phyloP scores from a whole-genome alignment of 768 basidiomycete genomes.

The Amanita muscaria region DNA sequence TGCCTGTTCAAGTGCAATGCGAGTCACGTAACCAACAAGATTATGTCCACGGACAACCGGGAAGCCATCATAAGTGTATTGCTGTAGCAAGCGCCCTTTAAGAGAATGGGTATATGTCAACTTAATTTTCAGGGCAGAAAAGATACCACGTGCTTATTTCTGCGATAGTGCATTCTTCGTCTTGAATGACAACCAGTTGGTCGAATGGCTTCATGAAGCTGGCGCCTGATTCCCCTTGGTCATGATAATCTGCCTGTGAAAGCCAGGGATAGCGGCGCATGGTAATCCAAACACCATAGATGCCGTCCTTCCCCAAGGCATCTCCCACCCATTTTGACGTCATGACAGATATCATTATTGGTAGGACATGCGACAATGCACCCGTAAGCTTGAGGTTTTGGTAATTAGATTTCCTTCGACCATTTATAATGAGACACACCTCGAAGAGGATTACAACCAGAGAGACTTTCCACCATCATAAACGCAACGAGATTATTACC shows the following conservation, averaged over 20 bases:
- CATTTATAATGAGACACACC: constrained; percentile 22
- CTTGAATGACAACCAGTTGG: constrained; percentile 44
- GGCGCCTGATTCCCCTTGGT: constrained; percentile 53
- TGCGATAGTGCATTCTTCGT: constrained; percentile 35
- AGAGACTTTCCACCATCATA: constrained; percentile 39
- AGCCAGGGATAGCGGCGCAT: constrained; percentile 67
- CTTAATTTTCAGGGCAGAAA: background rate
- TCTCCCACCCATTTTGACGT: constrained; percentile 72
- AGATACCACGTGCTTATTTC: constrained; percentile 34
- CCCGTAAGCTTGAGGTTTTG: constrained; percentile 49
- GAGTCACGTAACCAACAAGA: constrained; percentile 54
- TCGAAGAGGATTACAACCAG: constrained; percentile 73
- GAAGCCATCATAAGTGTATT: constrained; percentile 50
- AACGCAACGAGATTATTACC: constrained; percentile 5
- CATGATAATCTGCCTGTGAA: constrained; percentile 54
- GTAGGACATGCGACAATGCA: constrained; percentile 71
- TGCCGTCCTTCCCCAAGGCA: constrained; percentile 59
- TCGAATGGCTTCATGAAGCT: constrained; percentile 49
- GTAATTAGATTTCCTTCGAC: background rate
- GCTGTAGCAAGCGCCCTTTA: constrained; percentile 32
- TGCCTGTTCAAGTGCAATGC: constrained; percentile 38
- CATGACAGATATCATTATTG: constrained; percentile 77
- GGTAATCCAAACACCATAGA: constrained; percentile 66
- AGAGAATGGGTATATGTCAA: background rate
- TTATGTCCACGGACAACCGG: constrained; percentile 47